Evolutionary conservation across 1,139 yeast species (phyloP), one percentile per base, ranked within the genome.

Genomic region (Pichia sp.): DNA sequence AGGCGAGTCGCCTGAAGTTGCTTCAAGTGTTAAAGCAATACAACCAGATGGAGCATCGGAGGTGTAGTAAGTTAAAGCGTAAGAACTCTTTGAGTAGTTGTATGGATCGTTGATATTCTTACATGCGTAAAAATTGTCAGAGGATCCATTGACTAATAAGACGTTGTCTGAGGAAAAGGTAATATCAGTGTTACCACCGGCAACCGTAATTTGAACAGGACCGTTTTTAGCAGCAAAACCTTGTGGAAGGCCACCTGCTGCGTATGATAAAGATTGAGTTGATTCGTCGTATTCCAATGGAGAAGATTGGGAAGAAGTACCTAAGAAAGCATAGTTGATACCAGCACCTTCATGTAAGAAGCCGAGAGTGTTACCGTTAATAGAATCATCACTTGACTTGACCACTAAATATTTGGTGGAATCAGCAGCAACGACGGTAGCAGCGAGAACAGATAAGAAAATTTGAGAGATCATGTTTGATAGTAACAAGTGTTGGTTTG

Each of bases 291-390:
- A 55, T 28, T 31, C 32, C 27, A 51, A 46, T 16, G 47, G n/a
- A 28, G 29, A n/a, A 2, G 53, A 27, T 9, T 40, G 31, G 11
- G 44, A 44, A 28, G 44, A 34, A 27, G 45, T 38, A 36, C 46
- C 65, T 16, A 73, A 53, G 57, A 71, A 68, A 42, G 68, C 56
- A 58, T 71, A 75, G 64, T 71, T 67, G 54, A 74, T 61, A 49
- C 73, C 82, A 41, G 82, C 81, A 58, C 82, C 82, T 60, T 72
- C 79, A 56, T 75, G 81, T 39, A 52, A 51, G 40, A 73, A 52
- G 39, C 67, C 69, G 26, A 50, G 37, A 11, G 45, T 33, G 34
- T 58, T 45, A 29, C 65, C 66, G 52, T 60, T 44, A 40, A 64
- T 36, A 6, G 46, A 52, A 8, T 53, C 10, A 39, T 48, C 40